Conservation (phyloP, 352 stramenopile genomes). For the Pythium brachiatum region DNA sequence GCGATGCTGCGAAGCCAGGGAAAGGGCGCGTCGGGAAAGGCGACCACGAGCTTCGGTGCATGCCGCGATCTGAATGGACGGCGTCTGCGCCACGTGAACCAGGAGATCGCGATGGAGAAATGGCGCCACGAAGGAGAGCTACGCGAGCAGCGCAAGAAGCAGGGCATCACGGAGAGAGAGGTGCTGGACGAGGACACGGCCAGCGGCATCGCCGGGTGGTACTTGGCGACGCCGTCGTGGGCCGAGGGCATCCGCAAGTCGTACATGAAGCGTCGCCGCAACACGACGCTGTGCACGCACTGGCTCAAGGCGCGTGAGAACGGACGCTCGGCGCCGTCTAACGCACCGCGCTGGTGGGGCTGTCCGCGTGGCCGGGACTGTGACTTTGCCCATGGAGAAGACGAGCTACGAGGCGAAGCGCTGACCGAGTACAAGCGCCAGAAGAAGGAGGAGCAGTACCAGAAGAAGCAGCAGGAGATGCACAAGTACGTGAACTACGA, state of each 20-base stretch:
- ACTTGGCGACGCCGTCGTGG: slow-evolving; percentile 79
- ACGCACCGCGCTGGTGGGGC: slow-evolving; percentile 75
- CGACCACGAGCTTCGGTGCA: slow-evolving; percentile 75
- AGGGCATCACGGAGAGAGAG: slow-evolving; percentile 58
- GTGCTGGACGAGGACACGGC: slow-evolving; percentile 77
- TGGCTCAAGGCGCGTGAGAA: slow-evolving; percentile 65
- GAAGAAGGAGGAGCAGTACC: slow-evolving; percentile 55
- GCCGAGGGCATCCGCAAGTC: slow-evolving; percentile 79
- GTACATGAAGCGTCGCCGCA: slow-evolving; percentile 83
- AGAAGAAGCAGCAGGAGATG: slow-evolving; percentile 61
- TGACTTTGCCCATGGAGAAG: slow-evolving; percentile 82
- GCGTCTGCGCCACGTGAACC: slow-evolving; percentile 82
- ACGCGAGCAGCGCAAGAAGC: slow-evolving; percentile 44
- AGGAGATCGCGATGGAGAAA: slow-evolving; percentile 83
- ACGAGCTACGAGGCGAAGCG: slow-evolving; percentile 60
- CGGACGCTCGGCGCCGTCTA: slow-evolving; percentile 33
- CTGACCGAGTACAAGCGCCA: slow-evolving; percentile 69
- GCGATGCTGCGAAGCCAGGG: slow-evolving; percentile 82
- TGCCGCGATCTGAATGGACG: slow-evolving; percentile 79
- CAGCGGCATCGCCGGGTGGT: slow-evolving; percentile 83
- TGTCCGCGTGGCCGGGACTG: slow-evolving; percentile 79
- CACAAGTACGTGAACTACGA: slow-evolving; percentile 78
- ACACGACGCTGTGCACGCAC: slow-evolving; percentile 71
- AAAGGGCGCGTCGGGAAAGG: slow-evolving; percentile 65
- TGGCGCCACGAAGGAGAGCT: slow-evolving; percentile 60